Base-by-base conservation (phyloP, 208 protist species). In the Herpetomonas samuelpessoai region DNA sequence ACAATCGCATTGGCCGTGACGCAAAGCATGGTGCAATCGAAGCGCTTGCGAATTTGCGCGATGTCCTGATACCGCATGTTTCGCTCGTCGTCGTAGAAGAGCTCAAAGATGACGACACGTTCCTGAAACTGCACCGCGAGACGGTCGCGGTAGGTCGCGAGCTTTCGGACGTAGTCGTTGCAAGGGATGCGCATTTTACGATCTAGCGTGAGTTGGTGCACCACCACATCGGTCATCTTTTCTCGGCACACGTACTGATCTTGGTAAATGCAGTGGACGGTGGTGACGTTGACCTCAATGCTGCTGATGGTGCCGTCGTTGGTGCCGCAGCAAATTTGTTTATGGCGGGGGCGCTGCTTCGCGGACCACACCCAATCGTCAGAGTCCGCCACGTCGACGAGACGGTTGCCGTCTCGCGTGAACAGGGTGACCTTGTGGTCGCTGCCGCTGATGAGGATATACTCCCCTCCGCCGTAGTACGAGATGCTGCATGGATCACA, bases 191-290 rank as follows among this genome's bases (percentile, higher is more conserved):
- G 65, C 70, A 96, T 79, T 28, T 74, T 81, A 35, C 86, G 76
- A 39, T 96, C 91, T 1, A 91, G 65, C 6, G 86, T 83, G 49
- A 98, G 76, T 54, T 98, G 83, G 71, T 99, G 97, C 18, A 99
- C 76, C 12, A 98, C 72, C 18, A 98, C 92, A 52, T 98, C 87
- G 27, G 97, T 98, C 89, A 99, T 95, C 48, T 83, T 81, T 19
- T 98, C 95, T 30, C 97, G 85, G 63, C 83, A 97, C 10, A 98
- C 94, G 76, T 98, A 99, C 57, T 96, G 86, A 64, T 98, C 94
- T 45, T 89, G 62, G 67, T 98, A 98, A 51, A 98, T 86, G 65
- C 92, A 85, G 61, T 98, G 96, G 18, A 98, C 92, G 1, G 92
- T 94, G 16, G 65, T 81, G 57, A 97, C 80, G 28, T 68, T 45